Percentiles rank a stretch among this genome's conserved stretches.
phyloP scores from a whole-genome alignment of 345 rosid genomes.

The Gossypium rotundifolium region DNA sequence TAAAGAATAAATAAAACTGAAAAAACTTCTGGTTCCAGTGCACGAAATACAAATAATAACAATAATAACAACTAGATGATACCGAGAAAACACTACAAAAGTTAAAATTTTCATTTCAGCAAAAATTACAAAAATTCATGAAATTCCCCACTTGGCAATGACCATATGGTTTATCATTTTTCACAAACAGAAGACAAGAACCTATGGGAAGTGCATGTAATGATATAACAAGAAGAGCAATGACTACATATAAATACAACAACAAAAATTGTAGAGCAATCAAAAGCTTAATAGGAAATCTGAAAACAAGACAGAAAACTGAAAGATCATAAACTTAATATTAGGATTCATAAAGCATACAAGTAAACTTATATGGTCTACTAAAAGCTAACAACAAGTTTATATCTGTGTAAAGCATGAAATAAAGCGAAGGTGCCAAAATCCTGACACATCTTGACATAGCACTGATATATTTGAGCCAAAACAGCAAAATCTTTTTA shows the following conservation, averaged over 20 bases:
- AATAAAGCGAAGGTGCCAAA: neutral
- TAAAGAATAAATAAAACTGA: neutral
- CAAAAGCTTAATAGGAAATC: neutral
- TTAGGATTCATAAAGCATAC: neutral
- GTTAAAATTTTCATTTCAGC: neutral
- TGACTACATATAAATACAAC: neutral
- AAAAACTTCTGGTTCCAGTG: neutral
- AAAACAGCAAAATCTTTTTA: neutral
- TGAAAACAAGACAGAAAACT: neutral
- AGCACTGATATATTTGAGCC: neutral
- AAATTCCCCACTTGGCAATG: neutral
- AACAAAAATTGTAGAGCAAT: neutral
- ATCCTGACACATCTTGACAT: neutral
- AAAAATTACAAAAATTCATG: neutral
- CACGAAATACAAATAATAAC: neutral
- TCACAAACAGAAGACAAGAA: neutral
- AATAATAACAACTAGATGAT: neutral
- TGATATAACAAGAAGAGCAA: neutral
- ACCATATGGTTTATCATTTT: neutral
- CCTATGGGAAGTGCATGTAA: no score
- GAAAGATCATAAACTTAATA: neutral
- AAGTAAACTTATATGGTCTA: neutral
- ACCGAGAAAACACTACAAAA: neutral
- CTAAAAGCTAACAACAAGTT: neutral
- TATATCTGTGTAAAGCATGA: neutral